Percentiles rank a stretch among this genome's conserved stretches.
Evolutionary conservation across 192 early-diverging fungal genomes (phyloP).

Genomic region (Rhizoclosmatium globosum): DNA sequence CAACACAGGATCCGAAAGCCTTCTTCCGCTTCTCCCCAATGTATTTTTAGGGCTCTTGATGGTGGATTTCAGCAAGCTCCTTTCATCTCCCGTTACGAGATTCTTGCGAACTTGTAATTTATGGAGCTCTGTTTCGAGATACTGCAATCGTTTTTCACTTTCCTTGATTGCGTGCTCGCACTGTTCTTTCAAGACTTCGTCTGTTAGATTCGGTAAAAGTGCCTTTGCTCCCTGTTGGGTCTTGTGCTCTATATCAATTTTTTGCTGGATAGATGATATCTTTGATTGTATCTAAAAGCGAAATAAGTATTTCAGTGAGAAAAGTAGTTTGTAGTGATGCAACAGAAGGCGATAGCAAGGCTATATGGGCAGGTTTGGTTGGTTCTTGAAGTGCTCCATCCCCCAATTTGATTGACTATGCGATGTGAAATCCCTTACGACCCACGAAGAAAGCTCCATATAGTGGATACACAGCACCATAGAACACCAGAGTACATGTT

Average conservation of each 20-base stretch:
- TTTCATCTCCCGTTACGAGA: slow-evolving; percentile 26
- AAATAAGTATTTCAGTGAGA: too few relatives aligned
- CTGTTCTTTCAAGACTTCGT: slow-evolving; percentile 74
- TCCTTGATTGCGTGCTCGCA: slow-evolving; percentile 69
- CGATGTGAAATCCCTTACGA: too few relatives aligned
- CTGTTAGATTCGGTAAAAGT: slow-evolving; percentile 75
- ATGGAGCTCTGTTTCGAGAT: slow-evolving; percentile 43
- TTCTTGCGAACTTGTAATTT: slow-evolving; percentile 42
- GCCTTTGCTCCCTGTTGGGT: slow-evolving; percentile 76
- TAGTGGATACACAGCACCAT: too few relatives aligned
- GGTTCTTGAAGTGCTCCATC: too few relatives aligned
- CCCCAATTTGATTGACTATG: too few relatives aligned
- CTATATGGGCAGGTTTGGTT: too few relatives aligned
- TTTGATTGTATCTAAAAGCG: neutral
- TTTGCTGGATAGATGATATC: slow-evolving; percentile 37
- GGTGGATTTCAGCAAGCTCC: neutral
- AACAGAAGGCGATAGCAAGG: too few relatives aligned
- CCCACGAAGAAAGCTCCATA: too few relatives aligned
- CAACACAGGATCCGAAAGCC: slow-evolving; percentile 22
- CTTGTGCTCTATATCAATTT: slow-evolving; percentile 77
- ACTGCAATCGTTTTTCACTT: slow-evolving; percentile 49
- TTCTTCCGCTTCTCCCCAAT: neutral
- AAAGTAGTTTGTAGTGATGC: too few relatives aligned
- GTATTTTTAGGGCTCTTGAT: neutral
- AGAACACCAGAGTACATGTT: too few relatives aligned